These are phyloP conservation scores for Davidsoniella australis DNA, from an alignment of 2,329 filamentous ascomycete species.

Conservation along the genomic window DNA sequence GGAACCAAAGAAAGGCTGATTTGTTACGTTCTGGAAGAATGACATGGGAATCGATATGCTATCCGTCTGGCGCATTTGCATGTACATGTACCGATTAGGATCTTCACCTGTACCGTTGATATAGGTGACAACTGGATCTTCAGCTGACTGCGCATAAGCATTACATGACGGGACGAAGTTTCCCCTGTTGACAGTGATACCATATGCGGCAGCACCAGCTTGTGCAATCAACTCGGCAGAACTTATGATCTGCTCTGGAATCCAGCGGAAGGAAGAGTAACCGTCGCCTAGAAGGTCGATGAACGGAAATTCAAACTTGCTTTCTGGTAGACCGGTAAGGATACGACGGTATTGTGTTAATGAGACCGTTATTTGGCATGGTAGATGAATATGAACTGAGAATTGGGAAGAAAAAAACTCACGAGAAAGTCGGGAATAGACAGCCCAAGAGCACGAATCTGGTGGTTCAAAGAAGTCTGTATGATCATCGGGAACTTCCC, in stretches of 20 bases:
- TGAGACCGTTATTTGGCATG: no score
- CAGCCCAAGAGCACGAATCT: constrained; percentile 26
- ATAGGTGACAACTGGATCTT: background rate
- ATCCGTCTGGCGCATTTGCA: background rate
- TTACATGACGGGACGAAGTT: constrained; percentile 31
- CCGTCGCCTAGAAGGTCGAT: constrained; percentile 34
- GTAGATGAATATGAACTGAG: background rate
- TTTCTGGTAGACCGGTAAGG: constrained; percentile 21
- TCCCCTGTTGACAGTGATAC: constrained; percentile 25
- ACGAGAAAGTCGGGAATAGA: constrained; percentile 31
- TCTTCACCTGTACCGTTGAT: constrained; percentile 15
- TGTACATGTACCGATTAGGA: constrained; percentile 14
- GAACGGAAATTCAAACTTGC: constrained; percentile 38
- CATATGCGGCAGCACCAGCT: constrained; percentile 28
- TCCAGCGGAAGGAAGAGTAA: constrained; percentile 33
- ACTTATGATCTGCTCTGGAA: constrained; percentile 29
- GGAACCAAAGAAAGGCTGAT: constrained; percentile 29
- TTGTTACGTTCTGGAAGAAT: constrained; percentile 34
- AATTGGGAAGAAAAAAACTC: constrained; percentile 14
- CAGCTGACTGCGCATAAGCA: constrained; percentile 23
- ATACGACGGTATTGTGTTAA: background rate
- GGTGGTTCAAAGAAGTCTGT: constrained; percentile 33
- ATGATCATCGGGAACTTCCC: constrained; percentile 36
- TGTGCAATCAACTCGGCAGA: constrained; percentile 26
- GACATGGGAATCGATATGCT: constrained; percentile 21